phyloP scores from a whole-genome alignment of 176 grass and related monocot species.

The Tillandsia leiboldiana region DNA sequence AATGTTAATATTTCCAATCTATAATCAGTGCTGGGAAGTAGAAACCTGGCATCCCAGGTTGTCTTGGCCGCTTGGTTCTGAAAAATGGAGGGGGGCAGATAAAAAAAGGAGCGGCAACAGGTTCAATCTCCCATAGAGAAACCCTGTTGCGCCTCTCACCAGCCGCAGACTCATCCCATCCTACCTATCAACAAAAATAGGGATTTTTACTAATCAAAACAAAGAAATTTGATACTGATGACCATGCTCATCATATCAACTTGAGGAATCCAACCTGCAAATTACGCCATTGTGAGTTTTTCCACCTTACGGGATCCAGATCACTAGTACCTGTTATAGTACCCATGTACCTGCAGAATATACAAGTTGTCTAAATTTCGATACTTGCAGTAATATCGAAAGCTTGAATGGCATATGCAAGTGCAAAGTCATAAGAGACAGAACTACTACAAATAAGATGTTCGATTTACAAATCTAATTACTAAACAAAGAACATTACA shows the following conservation, averaged over 20 bases:
- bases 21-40: not conserved
- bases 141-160: conserved; percentile 68
- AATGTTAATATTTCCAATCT: not conserved
- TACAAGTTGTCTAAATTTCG: not conserved
- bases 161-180: conserved; percentile 77
- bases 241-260: not conserved
- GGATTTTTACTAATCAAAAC: conserved; percentile 6
- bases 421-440: not conserved
- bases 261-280: conserved; percentile 56
- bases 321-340: conserved; percentile 97
- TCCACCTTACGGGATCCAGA: conserved; percentile 94
- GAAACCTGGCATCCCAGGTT: conserved; percentile 36
- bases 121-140: conserved; percentile 83
- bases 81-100: conserved; percentile 74
- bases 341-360: conserved; percentile 84
- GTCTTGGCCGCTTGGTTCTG: conserved; percentile 51
- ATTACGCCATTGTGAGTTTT: conserved; percentile 95
- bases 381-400: not conserved
- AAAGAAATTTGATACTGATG: not conserved
- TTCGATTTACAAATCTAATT: not conserved
- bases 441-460: not conserved
- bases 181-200: conserved; percentile 40
- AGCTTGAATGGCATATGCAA: not conserved
- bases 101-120: conserved; percentile 68
- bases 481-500: not conserved